phyloP scores from a whole-genome alignment of 2,329 filamentous ascomycete species.

The Chaetomiaceae sp. region DNA sequence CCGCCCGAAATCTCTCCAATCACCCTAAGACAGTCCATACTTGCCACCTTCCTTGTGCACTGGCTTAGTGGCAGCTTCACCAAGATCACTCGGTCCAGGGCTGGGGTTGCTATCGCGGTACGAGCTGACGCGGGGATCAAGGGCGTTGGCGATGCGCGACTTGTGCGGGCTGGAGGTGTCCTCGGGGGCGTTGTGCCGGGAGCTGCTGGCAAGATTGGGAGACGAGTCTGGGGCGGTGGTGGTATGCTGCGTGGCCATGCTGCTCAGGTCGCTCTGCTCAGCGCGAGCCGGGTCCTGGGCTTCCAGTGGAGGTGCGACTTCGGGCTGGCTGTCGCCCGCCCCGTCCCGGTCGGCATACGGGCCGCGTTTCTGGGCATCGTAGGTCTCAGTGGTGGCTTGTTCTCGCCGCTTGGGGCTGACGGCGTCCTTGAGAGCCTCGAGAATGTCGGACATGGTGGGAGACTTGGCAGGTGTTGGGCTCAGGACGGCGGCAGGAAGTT shows the following conservation, averaged over 20 bases:
- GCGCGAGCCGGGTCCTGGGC: background rate
- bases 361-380: constrained; percentile 21
- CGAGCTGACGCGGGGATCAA: constrained; percentile 13
- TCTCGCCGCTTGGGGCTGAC: constrained; percentile 23
- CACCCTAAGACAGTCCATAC: constrained; percentile 11
- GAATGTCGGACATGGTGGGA: constrained; percentile 24
- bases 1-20: too few species aligned
- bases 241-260: background rate
- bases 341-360: constrained; percentile 19
- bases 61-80: constrained; percentile 9
- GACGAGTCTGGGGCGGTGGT: background rate
- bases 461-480: too few species aligned
- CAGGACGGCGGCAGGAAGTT: too few species aligned
- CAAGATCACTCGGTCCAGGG: constrained; percentile 5
- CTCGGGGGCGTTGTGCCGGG: constrained; percentile 10
- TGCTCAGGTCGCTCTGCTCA: constrained; percentile 10
- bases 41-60: constrained; percentile 10
- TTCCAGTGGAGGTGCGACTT: background rate
- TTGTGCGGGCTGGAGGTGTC: constrained; percentile 15
- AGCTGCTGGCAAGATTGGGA: constrained; percentile 2
- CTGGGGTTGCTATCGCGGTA: background rate
- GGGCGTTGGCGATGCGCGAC: constrained; percentile 12
- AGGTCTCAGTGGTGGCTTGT: constrained; percentile 19
- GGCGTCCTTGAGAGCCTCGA: constrained; percentile 23
- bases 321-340: background rate